Evolutionary conservation across 2,329 filamentous ascomycete species (phyloP).

Genomic region (Sphaerulina populicola): DNA sequence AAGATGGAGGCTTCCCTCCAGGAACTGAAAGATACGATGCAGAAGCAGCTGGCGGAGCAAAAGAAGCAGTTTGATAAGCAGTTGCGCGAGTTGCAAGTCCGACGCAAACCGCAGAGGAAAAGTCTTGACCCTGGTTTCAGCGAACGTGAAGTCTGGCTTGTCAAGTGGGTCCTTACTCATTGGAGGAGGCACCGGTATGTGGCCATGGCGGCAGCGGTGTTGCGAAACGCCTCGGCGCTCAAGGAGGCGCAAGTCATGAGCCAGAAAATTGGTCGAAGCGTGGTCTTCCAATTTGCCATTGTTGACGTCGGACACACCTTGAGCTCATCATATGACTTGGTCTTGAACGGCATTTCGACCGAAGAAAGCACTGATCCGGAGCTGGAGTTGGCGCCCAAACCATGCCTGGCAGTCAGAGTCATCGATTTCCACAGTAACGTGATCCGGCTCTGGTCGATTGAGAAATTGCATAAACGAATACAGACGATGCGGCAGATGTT

Average conservation of each 20-base stretch:
- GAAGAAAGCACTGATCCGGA: slow-evolving; percentile 65
- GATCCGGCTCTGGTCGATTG: slow-evolving; percentile 86
- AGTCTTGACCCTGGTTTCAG: slow-evolving; percentile 43
- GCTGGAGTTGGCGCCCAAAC: slow-evolving; percentile 73
- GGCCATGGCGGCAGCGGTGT: slow-evolving; percentile 81
- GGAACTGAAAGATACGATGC: slow-evolving; percentile 77
- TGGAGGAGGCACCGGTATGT: slow-evolving; percentile 86
- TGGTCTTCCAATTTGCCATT: slow-evolving; percentile 90
- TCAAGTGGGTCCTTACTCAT: slow-evolving; percentile 56
- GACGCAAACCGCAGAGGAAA: slow-evolving; percentile 20
- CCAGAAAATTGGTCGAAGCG: slow-evolving; percentile 84
- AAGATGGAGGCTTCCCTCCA: slow-evolving; percentile 76
- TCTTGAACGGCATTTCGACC: slow-evolving; percentile 77
- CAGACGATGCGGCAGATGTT: slow-evolving; percentile 93
- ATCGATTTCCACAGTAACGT: slow-evolving; percentile 82
- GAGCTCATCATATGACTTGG: slow-evolving; percentile 92
- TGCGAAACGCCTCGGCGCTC: slow-evolving; percentile 76
- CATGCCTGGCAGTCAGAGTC: slow-evolving; percentile 81
- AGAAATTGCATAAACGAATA: slow-evolving; percentile 81
- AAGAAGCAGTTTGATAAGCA: slow-evolving; percentile 77
- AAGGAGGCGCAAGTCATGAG: slow-evolving; percentile 99
- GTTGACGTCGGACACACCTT: slow-evolving; percentile 81
- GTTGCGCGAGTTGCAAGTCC: slow-evolving; percentile 60
- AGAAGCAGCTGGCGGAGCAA: slow-evolving; percentile 73
- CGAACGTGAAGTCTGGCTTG: slow-evolving; percentile 62